phyloP scores from a whole-genome alignment of 2,329 filamentous ascomycete species.

The Ophiostoma fasciatum region DNA sequence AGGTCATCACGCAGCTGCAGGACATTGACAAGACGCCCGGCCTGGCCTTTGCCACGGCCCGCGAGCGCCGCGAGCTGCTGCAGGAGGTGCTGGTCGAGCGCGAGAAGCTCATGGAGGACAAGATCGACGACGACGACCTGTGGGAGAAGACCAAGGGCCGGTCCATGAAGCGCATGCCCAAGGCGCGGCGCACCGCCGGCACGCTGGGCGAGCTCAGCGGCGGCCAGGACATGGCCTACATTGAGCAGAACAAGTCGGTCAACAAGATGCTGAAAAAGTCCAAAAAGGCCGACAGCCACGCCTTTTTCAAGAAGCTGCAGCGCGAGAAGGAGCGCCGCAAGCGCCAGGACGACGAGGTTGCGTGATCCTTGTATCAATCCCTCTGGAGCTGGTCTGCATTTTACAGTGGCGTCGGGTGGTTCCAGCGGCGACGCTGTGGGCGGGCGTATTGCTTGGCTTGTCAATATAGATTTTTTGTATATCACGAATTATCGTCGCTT shows the following conservation, averaged over 20 bases:
- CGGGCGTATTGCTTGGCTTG: no score
- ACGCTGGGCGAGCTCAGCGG: slow-evolving; percentile 76
- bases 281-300: slow-evolving; percentile 33
- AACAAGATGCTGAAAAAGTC: slow-evolving; percentile 51
- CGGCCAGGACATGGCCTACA: slow-evolving; percentile 94
- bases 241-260: slow-evolving; percentile 62
- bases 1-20: slow-evolving; percentile 90
- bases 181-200: slow-evolving; percentile 67
- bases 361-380: no score
- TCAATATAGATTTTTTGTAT: no score
- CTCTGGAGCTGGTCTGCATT: no score
- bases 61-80: slow-evolving; percentile 72
- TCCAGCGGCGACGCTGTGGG: no score
- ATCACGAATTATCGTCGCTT: no score
- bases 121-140: slow-evolving; percentile 23
- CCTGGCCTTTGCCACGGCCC: slow-evolving; percentile 63
- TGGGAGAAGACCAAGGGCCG: slow-evolving; percentile 14
- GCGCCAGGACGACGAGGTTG: slow-evolving; percentile 8
- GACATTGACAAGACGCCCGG: slow-evolving; percentile 75
- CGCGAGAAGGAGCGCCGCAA: slow-evolving; percentile 39
- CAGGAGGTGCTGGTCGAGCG: slow-evolving; percentile 83
- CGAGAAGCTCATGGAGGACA: slow-evolving; percentile 16
- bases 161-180: slow-evolving; percentile 14
- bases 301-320: slow-evolving; percentile 52
- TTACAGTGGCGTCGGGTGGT: no score